Evolutionary conservation across 2,329 filamentous ascomycete genomes (phyloP).

Genomic region (Hypoxylon sp.): DNA sequence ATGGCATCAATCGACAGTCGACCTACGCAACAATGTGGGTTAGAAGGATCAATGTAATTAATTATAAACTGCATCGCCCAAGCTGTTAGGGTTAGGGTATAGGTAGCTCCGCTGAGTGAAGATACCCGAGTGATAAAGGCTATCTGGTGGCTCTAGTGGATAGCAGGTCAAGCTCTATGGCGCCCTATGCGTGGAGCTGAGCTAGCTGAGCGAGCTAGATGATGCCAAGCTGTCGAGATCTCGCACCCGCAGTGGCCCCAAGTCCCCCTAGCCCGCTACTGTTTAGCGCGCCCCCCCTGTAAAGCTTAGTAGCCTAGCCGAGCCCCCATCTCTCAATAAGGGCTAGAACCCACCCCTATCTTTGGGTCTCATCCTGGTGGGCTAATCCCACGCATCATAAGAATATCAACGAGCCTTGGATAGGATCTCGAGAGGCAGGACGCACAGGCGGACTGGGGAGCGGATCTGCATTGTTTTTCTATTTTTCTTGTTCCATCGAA

Average conservation of each 20-base stretch:
- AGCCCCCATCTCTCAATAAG: conserved; percentile 10
- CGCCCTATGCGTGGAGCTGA: too few relatives aligned
- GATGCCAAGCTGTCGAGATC: conserved; percentile 16
- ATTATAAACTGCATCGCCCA: too few relatives aligned
- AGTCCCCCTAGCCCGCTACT: background rate
- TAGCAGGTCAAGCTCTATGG: too few relatives aligned
- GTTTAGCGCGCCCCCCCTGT: too few relatives aligned
- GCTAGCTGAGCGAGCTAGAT: too few relatives aligned
- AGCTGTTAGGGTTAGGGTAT: too few relatives aligned
- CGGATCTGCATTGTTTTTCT: background rate
- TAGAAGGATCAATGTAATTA: background rate
- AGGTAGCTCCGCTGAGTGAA: too few relatives aligned
- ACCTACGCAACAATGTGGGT: background rate
- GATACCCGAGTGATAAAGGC: too few relatives aligned
- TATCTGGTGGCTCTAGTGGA: too few relatives aligned
- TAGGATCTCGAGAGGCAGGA: conserved; percentile 7
- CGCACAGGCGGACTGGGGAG: background rate
- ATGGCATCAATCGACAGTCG: background rate
- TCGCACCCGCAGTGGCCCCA: conserved; percentile 10
- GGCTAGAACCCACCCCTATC: background rate
- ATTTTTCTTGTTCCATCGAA: conserved; percentile 15
- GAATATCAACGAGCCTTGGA: conserved; percentile 8
- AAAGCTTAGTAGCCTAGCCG: too few relatives aligned
- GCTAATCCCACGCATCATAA: conserved; percentile 19
- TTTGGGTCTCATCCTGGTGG: conserved; percentile 18